Evolutionary conservation across 1,139 yeast genomes (phyloP), one percentile per base, ranked within the genome.

Genomic region (Sugiyamaella grinbergsii): DNA sequence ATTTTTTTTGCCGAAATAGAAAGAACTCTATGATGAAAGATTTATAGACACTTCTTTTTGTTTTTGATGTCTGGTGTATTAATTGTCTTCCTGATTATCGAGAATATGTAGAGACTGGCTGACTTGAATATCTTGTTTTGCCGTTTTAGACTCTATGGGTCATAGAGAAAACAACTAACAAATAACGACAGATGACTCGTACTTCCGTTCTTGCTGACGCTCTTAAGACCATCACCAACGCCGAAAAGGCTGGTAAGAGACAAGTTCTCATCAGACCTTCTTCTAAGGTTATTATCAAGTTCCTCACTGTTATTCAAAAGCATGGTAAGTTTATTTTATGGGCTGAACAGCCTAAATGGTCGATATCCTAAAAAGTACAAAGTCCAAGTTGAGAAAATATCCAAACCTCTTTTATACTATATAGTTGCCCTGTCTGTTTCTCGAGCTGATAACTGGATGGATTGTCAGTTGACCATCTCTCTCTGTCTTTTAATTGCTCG

Each of bases 161-260:
- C 11, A 16, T n/a, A 15, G 18, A 3, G 24, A n/a, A n/a, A n/a
- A 11, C 3, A 15, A 40, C 42, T 23, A 40, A 26, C 43, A 8
- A 22, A 23, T 16, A 13, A 40, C 13, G n/a, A 1, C 11, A 73
- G 75, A 90, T 93, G 98, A 90, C 98, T 74, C 91, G 98, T 82
- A 81, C 97, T 68, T 93, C 98, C 67, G 98, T 88, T 74, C 86
- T 93, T 77, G 97, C 98, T 71, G 98, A 93, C 80, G 98, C 98
- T 73, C 86, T 93, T 73, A 91, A 93, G 76, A 83, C 96, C 69
- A 93, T 93, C 75, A 89, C 91, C 91, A 93, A 93, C 76, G 98
- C 98, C 75, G 98, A 93, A 81, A 93, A 91, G 79, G 84, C 97
- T 74, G 98, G 98, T 77, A 93, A 93, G 81, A 88, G 98, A 80